Evolutionary conservation across 208 protist genomes (phyloP).

Genomic region (Phytomonas sp.): DNA sequence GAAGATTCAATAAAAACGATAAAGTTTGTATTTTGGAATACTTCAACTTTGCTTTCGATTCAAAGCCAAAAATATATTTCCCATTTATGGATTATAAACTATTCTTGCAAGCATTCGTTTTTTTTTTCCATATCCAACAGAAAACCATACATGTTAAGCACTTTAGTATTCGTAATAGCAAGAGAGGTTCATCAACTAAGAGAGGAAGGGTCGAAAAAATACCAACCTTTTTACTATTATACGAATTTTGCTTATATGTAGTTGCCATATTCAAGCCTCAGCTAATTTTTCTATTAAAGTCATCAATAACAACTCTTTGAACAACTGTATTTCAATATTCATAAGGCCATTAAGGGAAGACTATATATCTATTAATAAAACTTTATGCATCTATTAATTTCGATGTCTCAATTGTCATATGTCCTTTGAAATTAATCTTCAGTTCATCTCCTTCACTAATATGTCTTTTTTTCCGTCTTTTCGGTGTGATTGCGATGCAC

Average conservation of each 20-base stretch:
- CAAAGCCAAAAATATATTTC: background rate
- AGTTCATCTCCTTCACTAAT: slow-evolving; percentile 7
- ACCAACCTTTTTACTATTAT: background rate
- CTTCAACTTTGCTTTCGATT: background rate
- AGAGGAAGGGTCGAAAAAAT: background rate
- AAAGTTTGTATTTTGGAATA: background rate
- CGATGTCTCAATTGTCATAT: background rate
- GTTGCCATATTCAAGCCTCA: background rate
- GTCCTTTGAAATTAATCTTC: background rate
- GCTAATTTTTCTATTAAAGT: background rate
- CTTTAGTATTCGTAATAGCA: background rate
- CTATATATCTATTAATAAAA: slow-evolving; percentile 1
- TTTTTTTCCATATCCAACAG: background rate
- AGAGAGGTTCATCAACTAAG: background rate
- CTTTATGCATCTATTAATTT: background rate
- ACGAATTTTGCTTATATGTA: background rate
- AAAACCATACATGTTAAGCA: background rate
- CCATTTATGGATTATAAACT: slow-evolving; percentile 4
- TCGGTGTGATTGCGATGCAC: background rate
- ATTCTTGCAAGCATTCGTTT: slow-evolving; percentile 16
- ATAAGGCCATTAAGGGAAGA: background rate
- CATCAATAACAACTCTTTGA: background rate
- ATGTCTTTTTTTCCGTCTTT: slow-evolving; percentile 6
- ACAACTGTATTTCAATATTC: background rate
- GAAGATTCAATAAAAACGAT: background rate